Evolutionary conservation across 345 rosid genomes (phyloP).

Genomic region (Citrus australasica): DNA sequence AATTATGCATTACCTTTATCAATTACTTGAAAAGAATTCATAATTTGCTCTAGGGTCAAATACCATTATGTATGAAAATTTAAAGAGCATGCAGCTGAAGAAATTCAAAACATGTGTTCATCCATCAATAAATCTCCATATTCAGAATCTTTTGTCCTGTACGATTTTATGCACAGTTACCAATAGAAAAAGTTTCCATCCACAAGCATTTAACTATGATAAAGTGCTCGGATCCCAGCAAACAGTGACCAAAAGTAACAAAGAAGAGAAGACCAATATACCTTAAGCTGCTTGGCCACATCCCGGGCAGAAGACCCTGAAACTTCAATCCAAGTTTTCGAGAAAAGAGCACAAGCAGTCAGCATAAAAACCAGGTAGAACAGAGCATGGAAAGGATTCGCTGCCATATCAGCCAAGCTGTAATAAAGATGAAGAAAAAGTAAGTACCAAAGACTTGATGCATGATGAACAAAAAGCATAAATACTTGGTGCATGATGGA

Average conservation of each 20-base stretch:
- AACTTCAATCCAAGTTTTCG: slow-evolving; percentile 81
- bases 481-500: neutral
- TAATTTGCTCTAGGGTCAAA: neutral
- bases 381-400: slow-evolving; percentile 74
- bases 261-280: slow-evolving; percentile 8
- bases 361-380: slow-evolving; percentile 76
- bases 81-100: neutral
- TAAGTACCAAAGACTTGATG: neutral
- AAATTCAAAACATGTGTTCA: neutral
- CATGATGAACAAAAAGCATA: neutral
- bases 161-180: no score
- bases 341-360: slow-evolving; percentile 72
- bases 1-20: neutral
- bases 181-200: no score
- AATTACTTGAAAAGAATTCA: neutral
- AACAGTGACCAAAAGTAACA: neutral
- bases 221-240: no score
- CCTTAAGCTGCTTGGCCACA: slow-evolving; percentile 86
- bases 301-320: slow-evolving; percentile 79
- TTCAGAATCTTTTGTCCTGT: no score
- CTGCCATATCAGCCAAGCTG: slow-evolving; percentile 74
- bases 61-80: neutral
- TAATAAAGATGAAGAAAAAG: slow-evolving; percentile 1
- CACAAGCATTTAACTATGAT: no score
- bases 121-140: neutral